Evolutionary conservation across 257 asterid species (phyloP).

Genomic region (Nicotiana paniculata): DNA sequence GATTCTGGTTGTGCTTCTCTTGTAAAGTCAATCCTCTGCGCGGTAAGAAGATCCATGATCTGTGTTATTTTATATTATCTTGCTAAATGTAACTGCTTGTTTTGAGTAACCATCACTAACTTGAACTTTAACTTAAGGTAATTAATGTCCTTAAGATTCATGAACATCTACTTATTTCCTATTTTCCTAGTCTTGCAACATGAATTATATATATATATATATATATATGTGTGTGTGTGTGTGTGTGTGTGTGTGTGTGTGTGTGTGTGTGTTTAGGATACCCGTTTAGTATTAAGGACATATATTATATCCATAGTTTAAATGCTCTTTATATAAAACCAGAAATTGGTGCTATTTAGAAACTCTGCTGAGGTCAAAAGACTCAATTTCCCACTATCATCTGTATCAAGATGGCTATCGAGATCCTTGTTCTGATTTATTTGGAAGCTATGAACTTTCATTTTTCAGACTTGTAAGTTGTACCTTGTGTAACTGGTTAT

Average conservation of each 20-base stretch:
- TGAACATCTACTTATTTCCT: background rate
- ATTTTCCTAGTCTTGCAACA: background rate
- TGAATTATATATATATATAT: background rate
- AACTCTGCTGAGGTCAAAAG: background rate
- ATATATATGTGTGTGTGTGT: no score
- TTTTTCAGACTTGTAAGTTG: background rate
- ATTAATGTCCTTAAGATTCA: background rate
- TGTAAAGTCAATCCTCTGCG: conserved; percentile 65
- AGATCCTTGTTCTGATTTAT: background rate
- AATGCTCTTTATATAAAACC: background rate
- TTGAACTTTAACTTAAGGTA: background rate
- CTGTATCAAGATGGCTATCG: background rate
- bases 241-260: no score
- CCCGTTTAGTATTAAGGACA: background rate
- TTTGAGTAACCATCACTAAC: background rate
- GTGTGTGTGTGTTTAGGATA: background rate
- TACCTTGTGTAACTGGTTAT: background rate
- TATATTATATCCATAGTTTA: background rate
- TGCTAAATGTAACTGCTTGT: background rate
- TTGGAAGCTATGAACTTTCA: background rate
- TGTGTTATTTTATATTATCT: background rate
- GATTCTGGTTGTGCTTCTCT: conserved; percentile 66
- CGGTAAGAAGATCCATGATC: conserved; percentile 37
- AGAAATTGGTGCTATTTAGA: background rate
- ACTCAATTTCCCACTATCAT: background rate